Percentiles rank a stretch among this genome's conserved stretches.
Conservation (phyloP, 148 eudicot genomes). For the Oxyria digyna region DNA sequence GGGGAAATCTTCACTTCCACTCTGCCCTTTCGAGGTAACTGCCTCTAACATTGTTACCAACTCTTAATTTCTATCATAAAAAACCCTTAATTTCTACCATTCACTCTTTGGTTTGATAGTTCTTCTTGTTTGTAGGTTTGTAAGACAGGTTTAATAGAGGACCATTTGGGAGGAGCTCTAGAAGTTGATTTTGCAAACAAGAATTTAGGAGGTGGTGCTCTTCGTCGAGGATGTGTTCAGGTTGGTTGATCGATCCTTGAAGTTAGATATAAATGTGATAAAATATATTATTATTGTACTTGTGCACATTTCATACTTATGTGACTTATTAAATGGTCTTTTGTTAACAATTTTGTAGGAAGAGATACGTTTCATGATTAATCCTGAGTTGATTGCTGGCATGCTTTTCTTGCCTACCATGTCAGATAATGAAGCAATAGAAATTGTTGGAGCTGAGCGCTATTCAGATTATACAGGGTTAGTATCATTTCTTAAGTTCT, state of each 20-base stretch:
- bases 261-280: not conserved
- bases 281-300: no score
- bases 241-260: constrained; percentile 18
- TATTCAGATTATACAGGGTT: constrained; percentile 82
- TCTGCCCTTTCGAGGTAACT: constrained; percentile 66
- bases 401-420: constrained; percentile 92
- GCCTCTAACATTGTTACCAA: no score
- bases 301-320: no score
- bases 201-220: no score
- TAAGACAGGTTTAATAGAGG: no score
- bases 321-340: not conserved
- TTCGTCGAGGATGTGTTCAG: constrained; percentile 89
- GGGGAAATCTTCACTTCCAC: constrained; percentile 55
- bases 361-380: constrained; percentile 97
- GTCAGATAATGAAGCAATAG: constrained; percentile 95
- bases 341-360: constrained; percentile 30
- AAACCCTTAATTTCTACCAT: no score
- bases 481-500: constrained; percentile 14
- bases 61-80: no score
- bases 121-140: no score
- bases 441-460: constrained; percentile 76
- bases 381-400: constrained; percentile 84
- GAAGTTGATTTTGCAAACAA: no score
- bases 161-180: no score
- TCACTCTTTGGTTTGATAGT: no score